Conservation (phyloP, 2,329 filamentous ascomycete genomes). For the Phialophora verrucosa region DNA sequence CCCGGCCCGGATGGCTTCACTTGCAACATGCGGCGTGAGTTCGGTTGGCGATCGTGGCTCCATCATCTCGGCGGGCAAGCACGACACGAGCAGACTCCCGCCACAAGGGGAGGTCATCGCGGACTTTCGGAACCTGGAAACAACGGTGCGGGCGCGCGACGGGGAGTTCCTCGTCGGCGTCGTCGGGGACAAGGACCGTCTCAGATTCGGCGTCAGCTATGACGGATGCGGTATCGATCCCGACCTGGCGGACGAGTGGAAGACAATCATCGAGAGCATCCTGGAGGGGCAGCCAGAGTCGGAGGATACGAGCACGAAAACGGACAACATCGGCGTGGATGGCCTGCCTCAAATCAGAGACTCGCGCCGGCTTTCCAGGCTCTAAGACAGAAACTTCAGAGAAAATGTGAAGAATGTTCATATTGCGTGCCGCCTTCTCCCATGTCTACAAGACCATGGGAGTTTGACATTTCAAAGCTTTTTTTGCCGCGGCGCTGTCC, state of each 20-base stretch:
- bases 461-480: background rate
- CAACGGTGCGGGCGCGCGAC: slow-evolving; percentile 34
- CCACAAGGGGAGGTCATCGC: slow-evolving; percentile 20
- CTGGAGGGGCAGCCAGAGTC: slow-evolving; percentile 24
- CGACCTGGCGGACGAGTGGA: slow-evolving; percentile 31
- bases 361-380: background rate
- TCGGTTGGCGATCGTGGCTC: slow-evolving; percentile 34
- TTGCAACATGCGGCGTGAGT: slow-evolving; percentile 37
- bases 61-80: slow-evolving; percentile 30
- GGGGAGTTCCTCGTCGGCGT: slow-evolving; percentile 37
- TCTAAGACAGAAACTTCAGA: background rate
- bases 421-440: background rate
- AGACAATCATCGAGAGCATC: slow-evolving; percentile 33
- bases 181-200: slow-evolving; percentile 27
- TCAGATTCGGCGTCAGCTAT: slow-evolving; percentile 32
- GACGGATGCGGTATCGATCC: slow-evolving; percentile 38
- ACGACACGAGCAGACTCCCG: slow-evolving; percentile 20
- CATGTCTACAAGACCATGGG: background rate
- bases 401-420: background rate
- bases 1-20: slow-evolving; percentile 21
- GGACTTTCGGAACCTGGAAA: slow-evolving; percentile 32
- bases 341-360: background rate
- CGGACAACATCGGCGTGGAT: background rate
- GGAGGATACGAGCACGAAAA: background rate
- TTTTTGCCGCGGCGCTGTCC: background rate